A percentile compares a stretch with the other conserved stretches of the same genome.
phyloP scores from a whole-genome alignment of 805 yeast genomes.

The Nakazawaea ishiwadae region DNA sequence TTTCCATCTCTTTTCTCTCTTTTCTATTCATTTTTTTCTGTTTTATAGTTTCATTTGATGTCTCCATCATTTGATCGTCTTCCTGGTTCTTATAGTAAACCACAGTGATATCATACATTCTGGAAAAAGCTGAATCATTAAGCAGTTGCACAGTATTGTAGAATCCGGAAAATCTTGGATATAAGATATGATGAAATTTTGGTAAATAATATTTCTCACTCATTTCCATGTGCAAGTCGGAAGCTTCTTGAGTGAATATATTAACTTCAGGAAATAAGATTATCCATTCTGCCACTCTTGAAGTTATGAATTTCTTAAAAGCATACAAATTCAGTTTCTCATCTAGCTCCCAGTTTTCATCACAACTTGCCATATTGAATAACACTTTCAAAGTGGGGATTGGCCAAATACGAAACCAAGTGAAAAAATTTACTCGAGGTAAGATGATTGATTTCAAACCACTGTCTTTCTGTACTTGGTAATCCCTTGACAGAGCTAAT shows the following conservation, averaged over 20 bases:
- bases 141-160: slow-evolving; percentile 42
- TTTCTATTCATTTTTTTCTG: neutral
- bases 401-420: slow-evolving; percentile 66
- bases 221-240: slow-evolving; percentile 46
- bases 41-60: neutral
- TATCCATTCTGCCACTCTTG: slow-evolving; percentile 52
- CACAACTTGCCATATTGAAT: slow-evolving; percentile 44
- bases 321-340: slow-evolving; percentile 28
- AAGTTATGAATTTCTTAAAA: slow-evolving; percentile 31
- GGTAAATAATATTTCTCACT: slow-evolving; percentile 60
- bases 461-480: slow-evolving; percentile 9
- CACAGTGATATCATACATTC: slow-evolving; percentile 54
- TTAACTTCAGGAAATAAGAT: slow-evolving; percentile 85
- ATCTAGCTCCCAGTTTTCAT: slow-evolving; percentile 68
- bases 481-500: slow-evolving; percentile 13
- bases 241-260: slow-evolving; percentile 47
- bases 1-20: slow-evolving; percentile 1
- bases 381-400: slow-evolving; percentile 51
- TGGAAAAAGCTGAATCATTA: slow-evolving; percentile 33
- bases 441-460: slow-evolving; percentile 22
- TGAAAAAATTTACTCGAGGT: slow-evolving; percentile 54
- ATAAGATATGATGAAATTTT: slow-evolving; percentile 52
- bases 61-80: neutral
- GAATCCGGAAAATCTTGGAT: slow-evolving; percentile 70
- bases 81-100: slow-evolving; percentile 29